These are phyloP conservation scores for Cyberlindnera sargentensis DNA, from an alignment of 805 yeast genomes.

Conservation along the genomic window DNA sequence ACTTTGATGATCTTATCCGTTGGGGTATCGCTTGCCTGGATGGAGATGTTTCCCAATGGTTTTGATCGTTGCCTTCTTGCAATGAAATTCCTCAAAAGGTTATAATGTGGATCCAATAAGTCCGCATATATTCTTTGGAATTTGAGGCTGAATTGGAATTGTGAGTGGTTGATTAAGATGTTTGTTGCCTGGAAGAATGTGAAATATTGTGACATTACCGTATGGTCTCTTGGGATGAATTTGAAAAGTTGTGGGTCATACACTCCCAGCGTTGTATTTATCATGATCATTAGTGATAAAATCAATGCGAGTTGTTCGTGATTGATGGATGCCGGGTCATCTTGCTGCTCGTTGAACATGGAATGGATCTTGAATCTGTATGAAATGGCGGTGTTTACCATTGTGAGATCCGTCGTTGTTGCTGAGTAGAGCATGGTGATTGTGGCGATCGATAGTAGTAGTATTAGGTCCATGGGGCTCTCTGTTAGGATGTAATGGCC, in stretches of 20 bases:
- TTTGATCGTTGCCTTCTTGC: neutral
- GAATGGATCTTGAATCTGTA: neutral
- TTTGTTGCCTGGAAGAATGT: conserved; percentile 10
- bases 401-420: neutral
- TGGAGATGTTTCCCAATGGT: conserved; percentile 10
- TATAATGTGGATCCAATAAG: conserved; percentile 15
- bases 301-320: neutral
- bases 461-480: neutral
- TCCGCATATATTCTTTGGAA: conserved; percentile 17
- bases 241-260: conserved; percentile 12
- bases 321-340: neutral
- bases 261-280: conserved; percentile 15
- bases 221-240: neutral
- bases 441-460: neutral
- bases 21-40: conserved; percentile 17
- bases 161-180: conserved; percentile 10
- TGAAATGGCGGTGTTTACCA: neutral
- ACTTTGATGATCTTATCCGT: conserved; percentile 19
- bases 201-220: conserved; percentile 10
- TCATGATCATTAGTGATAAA: conserved; percentile 9
- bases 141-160: conserved; percentile 8
- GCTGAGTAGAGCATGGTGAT: neutral
- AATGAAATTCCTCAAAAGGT: conserved; percentile 9
- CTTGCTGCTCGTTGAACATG: neutral
- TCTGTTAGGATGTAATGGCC: neutral